These are phyloP conservation scores for Sporisorium iseilematis-ciliati DNA, from an alignment of 1,284 basidiomycete species.

Conservation along the genomic window DNA sequence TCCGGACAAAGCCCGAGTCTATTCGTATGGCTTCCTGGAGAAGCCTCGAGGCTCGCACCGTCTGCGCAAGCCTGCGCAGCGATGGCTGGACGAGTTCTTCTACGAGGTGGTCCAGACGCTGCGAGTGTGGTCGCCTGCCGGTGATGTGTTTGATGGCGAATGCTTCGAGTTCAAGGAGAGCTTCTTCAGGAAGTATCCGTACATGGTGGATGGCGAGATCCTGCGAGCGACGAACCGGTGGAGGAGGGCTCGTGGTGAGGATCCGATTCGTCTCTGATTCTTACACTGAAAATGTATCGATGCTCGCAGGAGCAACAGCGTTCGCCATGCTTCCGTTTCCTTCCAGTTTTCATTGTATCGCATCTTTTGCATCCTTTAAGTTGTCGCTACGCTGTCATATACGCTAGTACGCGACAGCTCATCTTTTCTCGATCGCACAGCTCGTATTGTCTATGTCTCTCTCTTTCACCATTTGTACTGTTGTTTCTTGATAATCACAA, in stretches of 20 bases:
- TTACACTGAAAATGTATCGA: background rate
- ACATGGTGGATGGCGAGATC: slow-evolving; percentile 51
- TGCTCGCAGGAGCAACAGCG: background rate
- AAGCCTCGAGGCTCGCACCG: slow-evolving; percentile 51
- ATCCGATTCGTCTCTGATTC: slow-evolving; percentile 48
- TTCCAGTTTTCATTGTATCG: slow-evolving; percentile 1
- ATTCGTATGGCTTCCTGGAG: slow-evolving; percentile 46
- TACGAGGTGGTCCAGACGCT: slow-evolving; percentile 41
- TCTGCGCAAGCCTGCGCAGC: slow-evolving; percentile 47
- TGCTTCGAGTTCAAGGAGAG: slow-evolving; percentile 53
- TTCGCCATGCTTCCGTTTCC: background rate
- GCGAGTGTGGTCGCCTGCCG: slow-evolving; percentile 47
- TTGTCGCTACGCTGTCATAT: background rate
- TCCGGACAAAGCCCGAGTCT: slow-evolving; percentile 44
- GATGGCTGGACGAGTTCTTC: slow-evolving; percentile 48
- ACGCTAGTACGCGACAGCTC: slow-evolving; percentile 2
- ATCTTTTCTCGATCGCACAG: background rate
- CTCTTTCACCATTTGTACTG: slow-evolving; percentile 4
- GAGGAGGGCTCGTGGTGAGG: slow-evolving; percentile 48
- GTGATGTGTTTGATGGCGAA: slow-evolving; percentile 51
- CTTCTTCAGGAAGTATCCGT: slow-evolving; percentile 55
- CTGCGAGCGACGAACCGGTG: slow-evolving; percentile 49
- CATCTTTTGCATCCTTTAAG: slow-evolving; percentile 9
- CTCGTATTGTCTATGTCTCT: background rate
- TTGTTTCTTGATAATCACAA: slow-evolving; percentile 10